A percentile compares a stretch with the other conserved stretches of the same genome.
Conservation (phyloP, 441 rosid species). For the Gossypium laxum region DNA sequence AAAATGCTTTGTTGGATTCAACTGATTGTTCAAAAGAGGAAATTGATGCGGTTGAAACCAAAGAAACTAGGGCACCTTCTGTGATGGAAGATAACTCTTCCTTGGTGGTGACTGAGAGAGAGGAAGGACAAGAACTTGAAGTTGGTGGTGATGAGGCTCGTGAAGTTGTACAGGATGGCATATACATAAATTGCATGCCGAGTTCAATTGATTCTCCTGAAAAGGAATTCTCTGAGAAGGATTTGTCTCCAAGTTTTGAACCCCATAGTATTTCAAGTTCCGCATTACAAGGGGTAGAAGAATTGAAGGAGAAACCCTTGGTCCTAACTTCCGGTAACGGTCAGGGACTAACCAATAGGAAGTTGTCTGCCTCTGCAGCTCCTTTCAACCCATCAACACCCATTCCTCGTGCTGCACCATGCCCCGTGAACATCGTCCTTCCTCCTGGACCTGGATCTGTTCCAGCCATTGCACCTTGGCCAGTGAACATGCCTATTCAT, state of each 20-base stretch:
- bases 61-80: conserved; percentile 32
- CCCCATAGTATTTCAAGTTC: conserved; percentile 22
- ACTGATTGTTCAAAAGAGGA: conserved; percentile 23
- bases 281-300: conserved; percentile 30
- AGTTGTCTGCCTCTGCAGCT: conserved; percentile 89
- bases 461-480: conserved; percentile 64
- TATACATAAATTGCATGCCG: conserved; percentile 24
- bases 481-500: conserved; percentile 75
- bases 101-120: conserved; percentile 24
- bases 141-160: conserved; percentile 30
- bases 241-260: conserved; percentile 26
- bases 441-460: conserved; percentile 50
- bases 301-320: conserved; percentile 48
- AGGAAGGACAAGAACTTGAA: conserved; percentile 24
- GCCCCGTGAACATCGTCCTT: conserved; percentile 48
- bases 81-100: conserved; percentile 27
- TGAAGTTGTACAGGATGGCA: conserved; percentile 32
- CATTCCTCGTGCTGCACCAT: conserved; percentile 51
- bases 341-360: conserved; percentile 50
- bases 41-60: conserved; percentile 26
- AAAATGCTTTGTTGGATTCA: conserved; percentile 22
- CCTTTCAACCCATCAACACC: conserved; percentile 79
- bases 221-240: conserved; percentile 31
- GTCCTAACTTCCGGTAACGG: conserved; percentile 36
- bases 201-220: conserved; percentile 20